A percentile compares a stretch with the other conserved stretches of the same genome.
phyloP scores from a whole-genome alignment of 257 asterid genomes.

The Solanum verrucosum region DNA sequence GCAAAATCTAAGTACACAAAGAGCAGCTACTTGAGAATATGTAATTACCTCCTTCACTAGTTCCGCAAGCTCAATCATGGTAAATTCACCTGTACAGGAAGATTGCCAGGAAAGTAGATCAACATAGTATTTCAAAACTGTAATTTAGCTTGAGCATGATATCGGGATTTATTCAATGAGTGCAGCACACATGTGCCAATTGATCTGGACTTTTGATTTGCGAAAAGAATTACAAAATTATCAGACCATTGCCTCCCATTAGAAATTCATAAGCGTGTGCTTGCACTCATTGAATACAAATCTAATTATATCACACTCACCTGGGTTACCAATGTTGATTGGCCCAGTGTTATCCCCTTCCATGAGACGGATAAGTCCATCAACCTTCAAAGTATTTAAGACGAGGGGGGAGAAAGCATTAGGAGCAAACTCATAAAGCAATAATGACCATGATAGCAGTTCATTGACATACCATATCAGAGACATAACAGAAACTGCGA shows the following conservation, averaged over 20 bases:
- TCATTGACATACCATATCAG: constrained; percentile 35
- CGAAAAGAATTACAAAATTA: background rate
- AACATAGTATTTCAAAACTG: background rate
- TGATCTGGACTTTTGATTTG: background rate
- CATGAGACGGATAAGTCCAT: constrained; percentile 47
- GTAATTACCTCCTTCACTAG: constrained; percentile 41
- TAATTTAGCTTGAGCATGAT: background rate
- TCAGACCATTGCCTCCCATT: background rate
- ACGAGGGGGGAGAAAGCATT: background rate
- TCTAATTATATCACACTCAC: constrained; percentile 1
- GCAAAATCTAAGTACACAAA: background rate
- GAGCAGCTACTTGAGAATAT: background rate
- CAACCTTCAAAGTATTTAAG: constrained; percentile 12
- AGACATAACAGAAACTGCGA: constrained; percentile 47
- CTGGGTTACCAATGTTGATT: constrained; percentile 68
- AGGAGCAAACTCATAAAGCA: background rate
- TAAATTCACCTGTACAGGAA: constrained; percentile 39
- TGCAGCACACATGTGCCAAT: background rate
- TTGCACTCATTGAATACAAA: background rate
- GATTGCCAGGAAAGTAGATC: background rate
- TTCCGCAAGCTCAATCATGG: constrained; percentile 56
- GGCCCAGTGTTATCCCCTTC: constrained; percentile 56
- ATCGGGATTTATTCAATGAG: background rate
- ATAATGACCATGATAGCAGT: background rate
- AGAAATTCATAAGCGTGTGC: background rate